phyloP scores from a whole-genome alignment of 768 basidiomycete species.

The Amanita molliuscula region DNA sequence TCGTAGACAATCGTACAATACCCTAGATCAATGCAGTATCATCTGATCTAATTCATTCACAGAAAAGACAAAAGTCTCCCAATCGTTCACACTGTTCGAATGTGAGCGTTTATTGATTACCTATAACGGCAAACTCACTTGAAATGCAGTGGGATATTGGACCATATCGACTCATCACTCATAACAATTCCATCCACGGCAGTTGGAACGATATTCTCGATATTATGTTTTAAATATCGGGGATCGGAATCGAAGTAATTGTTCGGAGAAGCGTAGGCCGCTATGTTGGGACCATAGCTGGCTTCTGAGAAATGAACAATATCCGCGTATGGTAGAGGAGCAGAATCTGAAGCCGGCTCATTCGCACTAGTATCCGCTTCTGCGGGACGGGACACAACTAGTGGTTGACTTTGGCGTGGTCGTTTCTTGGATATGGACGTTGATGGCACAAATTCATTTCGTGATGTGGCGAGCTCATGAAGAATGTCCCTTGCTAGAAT shows the following conservation, averaged over 20 bases:
- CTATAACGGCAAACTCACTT: slow-evolving; percentile 27
- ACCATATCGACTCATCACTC: slow-evolving; percentile 40
- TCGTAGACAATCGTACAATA: not conserved
- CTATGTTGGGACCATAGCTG: not conserved
- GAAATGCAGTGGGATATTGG: slow-evolving; percentile 39
- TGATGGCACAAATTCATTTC: slow-evolving; percentile 33
- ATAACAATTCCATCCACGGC: not conserved
- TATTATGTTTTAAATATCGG: not conserved
- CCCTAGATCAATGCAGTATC: not conserved
- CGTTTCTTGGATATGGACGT: slow-evolving; percentile 37
- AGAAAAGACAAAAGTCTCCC: slow-evolving; percentile 12
- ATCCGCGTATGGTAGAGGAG: not conserved
- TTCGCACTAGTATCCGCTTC: not conserved
- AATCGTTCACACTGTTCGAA: slow-evolving; percentile 14
- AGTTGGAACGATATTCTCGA: not conserved
- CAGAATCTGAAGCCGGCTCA: not conserved
- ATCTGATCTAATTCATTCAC: not conserved
- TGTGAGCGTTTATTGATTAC: not conserved
- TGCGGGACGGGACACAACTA: not conserved
- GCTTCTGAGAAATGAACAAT: not conserved
- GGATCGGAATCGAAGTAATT: not conserved
- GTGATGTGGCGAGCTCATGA: slow-evolving; percentile 43
- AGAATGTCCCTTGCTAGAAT: slow-evolving; percentile 40
- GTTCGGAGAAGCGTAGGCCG: not conserved
- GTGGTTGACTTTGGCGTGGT: slow-evolving; percentile 25